Base-by-base conservation (phyloP, 2,329 filamentous ascomycete species). In the Allantophomopsis lycopodina region DNA sequence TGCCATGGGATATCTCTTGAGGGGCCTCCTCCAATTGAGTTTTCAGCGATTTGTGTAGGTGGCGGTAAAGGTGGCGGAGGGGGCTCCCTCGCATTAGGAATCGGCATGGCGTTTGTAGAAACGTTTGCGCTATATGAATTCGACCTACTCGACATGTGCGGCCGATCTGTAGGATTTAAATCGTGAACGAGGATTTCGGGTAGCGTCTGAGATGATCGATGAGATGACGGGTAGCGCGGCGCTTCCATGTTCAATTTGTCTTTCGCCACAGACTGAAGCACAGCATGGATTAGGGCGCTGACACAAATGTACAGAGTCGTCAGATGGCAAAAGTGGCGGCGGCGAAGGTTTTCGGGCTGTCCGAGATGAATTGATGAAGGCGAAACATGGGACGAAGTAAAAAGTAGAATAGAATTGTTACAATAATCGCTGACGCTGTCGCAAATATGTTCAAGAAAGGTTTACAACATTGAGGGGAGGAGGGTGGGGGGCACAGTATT, bases 1-100 rank as follows among this genome's bases (percentile, higher is more conserved):
- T 70, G 62, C 74, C 74, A 80, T 44, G 69, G 75, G 40, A 69
- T 64, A 56, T 81, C 77, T 49, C 70, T 65, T 30, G 73, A 74
- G 59, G 79, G 76, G 51, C 71, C 64, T 35, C 73, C 73, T 35
- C 40, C 40, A 42, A 48, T 44, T 36, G 65, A 61, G 46, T 75
- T 59, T 44, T 74, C 69, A 47, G 65, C 63, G 43, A 80, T 68
- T 53, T 68, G 61, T 56, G 65, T 66, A 39, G 76, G 72, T 42
- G 78, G 78, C 49, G 77, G 78, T 50, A 82, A 64, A 37, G 76
- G 75, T 46, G 78, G 77, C 42, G 78, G 77, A 38, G 50, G 37
- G n/a, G 56, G 47, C 21, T 66, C 63, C 51, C 68, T 65, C 43
- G 68, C 64, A 52, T 70, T 66, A 37, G 73, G 74, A 54, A 83